Evolutionary conservation across 352 stramenopile species (phyloP), one percentile per base, ranked within the genome.

Genomic region (Phytophthora tentaculata): DNA sequence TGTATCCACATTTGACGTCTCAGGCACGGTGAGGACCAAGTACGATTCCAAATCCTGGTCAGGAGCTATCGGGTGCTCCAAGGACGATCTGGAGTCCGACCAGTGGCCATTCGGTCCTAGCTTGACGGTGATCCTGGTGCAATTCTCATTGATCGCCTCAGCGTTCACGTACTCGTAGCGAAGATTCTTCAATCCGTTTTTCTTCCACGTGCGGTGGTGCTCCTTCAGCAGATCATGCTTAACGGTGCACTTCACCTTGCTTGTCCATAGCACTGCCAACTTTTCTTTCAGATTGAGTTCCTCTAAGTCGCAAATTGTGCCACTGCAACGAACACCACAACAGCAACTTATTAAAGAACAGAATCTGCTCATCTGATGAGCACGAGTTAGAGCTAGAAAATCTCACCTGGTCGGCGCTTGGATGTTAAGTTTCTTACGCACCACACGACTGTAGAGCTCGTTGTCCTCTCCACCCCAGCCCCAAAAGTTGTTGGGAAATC

Each of bases 401-500:
- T 12, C 51, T 35, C 47, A 84, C 79, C 66, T 81, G 12, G 48
- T 19, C 0, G 79, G 79, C 16, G 69, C 51, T 60, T 83, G 74
- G 20, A 88, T 78, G 12, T 35, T 52, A 41, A 85, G 69, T 39
- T 85, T 83, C 41, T 81, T 83, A 44, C 75, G 77, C 45, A 83
- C 32, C n/a, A 85, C 77, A 16, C 79, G 79, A 63, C 77, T 75
- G 55, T 83, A 88, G 14, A 88, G 72, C 35, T 88, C 79, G 28
- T 88, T 76, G 57, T 88, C 79, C 51, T 88, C 79, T 44, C 79
- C 79, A 3, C 79, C 79, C 79, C 79, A 88, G 56, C 80, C 93
- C 92, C 95, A 98, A 70, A 98, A 98, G 28, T 86, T 98, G 72
- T 98, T 98, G 8, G 96, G 96, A 70, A 97, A 98, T 28, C 96